These are phyloP conservation scores for Elymus sibiricus DNA, from an alignment of 176 grass and related monocot genomes.

Conservation along the genomic window DNA sequence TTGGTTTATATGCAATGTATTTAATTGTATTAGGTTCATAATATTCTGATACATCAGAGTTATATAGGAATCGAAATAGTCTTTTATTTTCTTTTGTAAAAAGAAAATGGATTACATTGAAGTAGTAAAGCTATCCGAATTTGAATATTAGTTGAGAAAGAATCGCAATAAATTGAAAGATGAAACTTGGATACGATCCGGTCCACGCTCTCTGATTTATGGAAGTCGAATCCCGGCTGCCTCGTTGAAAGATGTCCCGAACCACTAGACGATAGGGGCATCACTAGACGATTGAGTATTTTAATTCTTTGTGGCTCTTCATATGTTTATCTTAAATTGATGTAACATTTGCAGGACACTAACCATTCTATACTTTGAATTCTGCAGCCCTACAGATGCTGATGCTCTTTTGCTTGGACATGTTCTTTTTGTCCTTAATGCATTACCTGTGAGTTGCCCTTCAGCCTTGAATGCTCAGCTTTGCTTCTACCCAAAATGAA, in stretches of 20 bases:
- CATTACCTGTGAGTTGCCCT: constrained; percentile 60
- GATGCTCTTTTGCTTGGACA: constrained; percentile 97
- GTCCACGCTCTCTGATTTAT: too few species aligned
- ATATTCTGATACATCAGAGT: not conserved
- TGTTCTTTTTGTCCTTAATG: constrained; percentile 81
- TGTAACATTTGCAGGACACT: constrained; percentile 4
- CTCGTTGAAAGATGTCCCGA: too few species aligned
- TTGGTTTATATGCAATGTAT: not conserved
- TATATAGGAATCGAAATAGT: too few species aligned
- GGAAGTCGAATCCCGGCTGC: too few species aligned
- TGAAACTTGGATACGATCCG: too few species aligned
- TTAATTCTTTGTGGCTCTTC: not conserved
- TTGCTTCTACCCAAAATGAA: not conserved
- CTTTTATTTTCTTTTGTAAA: too few species aligned
- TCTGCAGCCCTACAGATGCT: constrained; percentile 75
- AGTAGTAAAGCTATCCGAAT: too few species aligned
- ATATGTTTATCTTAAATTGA: constrained; percentile 11
- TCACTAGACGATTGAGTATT: not conserved
- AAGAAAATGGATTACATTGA: too few species aligned
- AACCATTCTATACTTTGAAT: constrained; percentile 20
- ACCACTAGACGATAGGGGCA: too few species aligned
- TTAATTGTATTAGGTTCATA: constrained; percentile 10
- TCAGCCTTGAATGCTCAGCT: not conserved
- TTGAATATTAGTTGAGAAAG: too few species aligned
- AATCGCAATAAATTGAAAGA: too few species aligned